Evolutionary conservation across 2,329 filamentous ascomycete genomes (phyloP).

Genomic region (Zelopaecilomyces penicillatus): DNA sequence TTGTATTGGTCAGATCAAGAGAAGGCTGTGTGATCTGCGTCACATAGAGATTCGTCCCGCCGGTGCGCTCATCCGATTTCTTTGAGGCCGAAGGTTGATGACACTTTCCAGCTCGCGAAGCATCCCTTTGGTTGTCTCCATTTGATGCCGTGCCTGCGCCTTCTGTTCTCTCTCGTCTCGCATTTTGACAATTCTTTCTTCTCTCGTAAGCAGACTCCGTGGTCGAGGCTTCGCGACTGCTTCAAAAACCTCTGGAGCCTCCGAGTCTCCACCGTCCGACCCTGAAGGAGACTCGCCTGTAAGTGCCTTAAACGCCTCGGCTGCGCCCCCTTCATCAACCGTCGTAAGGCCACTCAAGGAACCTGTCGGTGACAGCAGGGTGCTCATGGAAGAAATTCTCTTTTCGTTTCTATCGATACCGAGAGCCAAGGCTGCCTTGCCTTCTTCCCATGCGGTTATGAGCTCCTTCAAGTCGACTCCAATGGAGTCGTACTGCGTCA

Average conservation of each 20-base stretch:
- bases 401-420: slow-evolving; percentile 77
- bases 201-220: slow-evolving; percentile 64
- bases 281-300: slow-evolving; percentile 59
- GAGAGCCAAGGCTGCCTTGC: slow-evolving; percentile 70
- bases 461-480: slow-evolving; percentile 76
- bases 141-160: slow-evolving; percentile 61
- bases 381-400: slow-evolving; percentile 55
- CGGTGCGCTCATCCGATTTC: slow-evolving; percentile 29
- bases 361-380: slow-evolving; percentile 47
- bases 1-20: neutral
- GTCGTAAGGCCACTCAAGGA: slow-evolving; percentile 62
- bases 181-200: slow-evolving; percentile 82
- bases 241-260: slow-evolving; percentile 79
- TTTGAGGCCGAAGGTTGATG: slow-evolving; percentile 50
- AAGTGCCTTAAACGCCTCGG: slow-evolving; percentile 64
- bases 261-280: slow-evolving; percentile 49
- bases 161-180: slow-evolving; percentile 76
- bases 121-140: slow-evolving; percentile 81
- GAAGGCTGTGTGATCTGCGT: slow-evolving; percentile 9
- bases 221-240: slow-evolving; percentile 69
- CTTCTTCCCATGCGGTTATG: slow-evolving; percentile 78
- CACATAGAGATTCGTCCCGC: slow-evolving; percentile 36
- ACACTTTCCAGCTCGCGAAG: slow-evolving; percentile 87
- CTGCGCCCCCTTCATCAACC: slow-evolving; percentile 43
- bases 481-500: slow-evolving; percentile 91